These are phyloP conservation scores for Gilbertella persicaria DNA, from an alignment of 371 early-diverging fungal species.

Conservation along the genomic window DNA sequence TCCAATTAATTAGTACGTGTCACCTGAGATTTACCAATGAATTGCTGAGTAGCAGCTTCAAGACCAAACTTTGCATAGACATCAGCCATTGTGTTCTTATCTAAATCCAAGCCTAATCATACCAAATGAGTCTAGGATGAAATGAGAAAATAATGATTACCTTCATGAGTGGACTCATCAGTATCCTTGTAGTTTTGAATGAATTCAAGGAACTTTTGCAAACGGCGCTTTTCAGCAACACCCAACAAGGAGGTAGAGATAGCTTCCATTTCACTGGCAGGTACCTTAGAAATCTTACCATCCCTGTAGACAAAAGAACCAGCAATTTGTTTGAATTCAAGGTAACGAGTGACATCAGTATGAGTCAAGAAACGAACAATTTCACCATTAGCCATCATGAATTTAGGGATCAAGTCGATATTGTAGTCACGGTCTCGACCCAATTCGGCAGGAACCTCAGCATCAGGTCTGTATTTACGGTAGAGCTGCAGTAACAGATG, in stretches of 20 bases:
- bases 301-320: conserved; percentile 96
- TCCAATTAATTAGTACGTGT: not conserved
- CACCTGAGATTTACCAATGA: conserved; percentile 70
- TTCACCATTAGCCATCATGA: conserved; percentile 98
- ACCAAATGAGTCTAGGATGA: not conserved
- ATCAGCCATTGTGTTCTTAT: conserved; percentile 78
- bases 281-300: conserved; percentile 92
- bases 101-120: conserved; percentile 67
- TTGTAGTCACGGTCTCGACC: conserved; percentile 96
- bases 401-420: conserved; percentile 99
- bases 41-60: conserved; percentile 92
- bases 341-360: conserved; percentile 97
- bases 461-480: conserved; percentile 79
- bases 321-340: conserved; percentile 97
- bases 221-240: conserved; percentile 93
- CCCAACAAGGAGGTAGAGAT: conserved; percentile 89
- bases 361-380: conserved; percentile 87
- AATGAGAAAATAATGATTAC: conserved; percentile 6
- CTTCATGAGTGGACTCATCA: conserved; percentile 83
- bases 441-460: conserved; percentile 62
- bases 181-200: conserved; percentile 84
- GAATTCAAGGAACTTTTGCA: conserved; percentile 97
- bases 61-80: conserved; percentile 94
- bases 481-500: conserved; percentile 66
- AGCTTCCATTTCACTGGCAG: conserved; percentile 91